phyloP scores from a whole-genome alignment of 108 stramenopile species.

The Fragilaria radians region DNA sequence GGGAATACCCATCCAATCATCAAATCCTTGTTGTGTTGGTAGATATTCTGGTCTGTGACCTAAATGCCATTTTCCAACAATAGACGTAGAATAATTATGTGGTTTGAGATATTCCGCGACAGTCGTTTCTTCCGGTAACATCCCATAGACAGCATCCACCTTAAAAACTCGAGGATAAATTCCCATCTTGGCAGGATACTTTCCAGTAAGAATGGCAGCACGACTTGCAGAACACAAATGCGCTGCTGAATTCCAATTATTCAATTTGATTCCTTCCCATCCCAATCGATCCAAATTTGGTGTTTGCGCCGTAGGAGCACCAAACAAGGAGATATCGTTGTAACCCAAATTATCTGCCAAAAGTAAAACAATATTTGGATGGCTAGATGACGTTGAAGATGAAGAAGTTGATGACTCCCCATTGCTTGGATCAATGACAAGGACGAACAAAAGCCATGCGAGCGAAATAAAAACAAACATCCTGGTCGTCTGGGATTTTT shows the following conservation, averaged over 20 bases:
- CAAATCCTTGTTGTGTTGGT: conserved; percentile 74
- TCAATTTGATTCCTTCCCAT: conserved; percentile 34
- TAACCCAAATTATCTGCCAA: conserved; percentile 71
- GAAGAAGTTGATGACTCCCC: too few species aligned
- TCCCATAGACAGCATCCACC: conserved; percentile 40
- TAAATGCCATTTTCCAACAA: conserved; percentile 81
- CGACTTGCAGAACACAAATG: conserved; percentile 58
- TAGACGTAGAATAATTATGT: conserved; percentile 58
- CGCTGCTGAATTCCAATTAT: conserved; percentile 64
- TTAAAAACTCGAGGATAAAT: conserved; percentile 62
- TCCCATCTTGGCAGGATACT: conserved; percentile 53
- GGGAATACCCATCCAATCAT: conserved; percentile 70
- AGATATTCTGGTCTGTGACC: conserved; percentile 46
- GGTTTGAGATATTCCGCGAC: conserved; percentile 44
- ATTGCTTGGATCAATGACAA: too few species aligned
- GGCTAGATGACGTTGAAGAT: too few species aligned
- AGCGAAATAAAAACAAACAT: too few species aligned
- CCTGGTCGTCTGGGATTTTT: too few species aligned
- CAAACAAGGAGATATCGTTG: conserved; percentile 46
- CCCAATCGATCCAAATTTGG: conserved; percentile 53
- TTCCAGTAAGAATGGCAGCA: conserved; percentile 60
- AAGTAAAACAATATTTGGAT: conserved; percentile 59
- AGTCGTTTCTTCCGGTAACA: conserved; percentile 53
- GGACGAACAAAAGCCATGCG: too few species aligned
- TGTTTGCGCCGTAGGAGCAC: conserved; percentile 21